Evolutionary conservation across 148 eudicot species (phyloP), one percentile per base, ranked within the genome.

Genomic region (Nepenthes gracilis): DNA sequence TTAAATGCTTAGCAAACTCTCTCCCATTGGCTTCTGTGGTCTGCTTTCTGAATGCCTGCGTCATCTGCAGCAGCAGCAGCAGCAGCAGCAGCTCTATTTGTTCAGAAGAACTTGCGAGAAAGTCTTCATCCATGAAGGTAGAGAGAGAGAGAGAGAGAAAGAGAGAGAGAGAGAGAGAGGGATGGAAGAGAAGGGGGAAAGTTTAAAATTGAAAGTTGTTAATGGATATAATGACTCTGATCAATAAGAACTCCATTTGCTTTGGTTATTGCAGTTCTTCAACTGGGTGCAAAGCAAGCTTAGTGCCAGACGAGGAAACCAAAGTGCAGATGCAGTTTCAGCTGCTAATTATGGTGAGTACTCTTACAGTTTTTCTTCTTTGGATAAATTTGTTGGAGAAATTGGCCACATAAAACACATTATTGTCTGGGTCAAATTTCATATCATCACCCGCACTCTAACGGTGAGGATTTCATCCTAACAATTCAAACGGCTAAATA

Each of bases 211-310:
- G 2, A 11, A 52, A 52, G 45, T 3, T 3, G 4, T 52, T 32
- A 2, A 13, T 32, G 15, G 23, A 32, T 5, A 12, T 2, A n/a
- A 12, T 52, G 15, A 13, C 23, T 52, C 8, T 23, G n/a, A 48
- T 52, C 2, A 50, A 52, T 6, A 5, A 52, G 52, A 55, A 10
- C 48, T 63, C 23, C 54, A 58, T 49, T 32, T 52, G 15, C n/a
- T 77, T 65, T 75, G 55, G 37, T 67, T 79, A 34, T 71, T 86
- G 80, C 87, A 93, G 99, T 84, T 93, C 78, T 84, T 93, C 64
- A 81, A 74, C 68, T 93, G 99, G 99, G 74, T 93, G 83, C 99
- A 93, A 64, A 86, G 63, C 76, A 93, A 81, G 77, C 47, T 93
- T 13, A 84, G 78, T 77, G 91, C 83, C 48, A 81, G 64, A 76